These are phyloP conservation scores for Curvularia verruculosa DNA, from an alignment of 2,329 filamentous ascomycete genomes.

Conservation along the genomic window DNA sequence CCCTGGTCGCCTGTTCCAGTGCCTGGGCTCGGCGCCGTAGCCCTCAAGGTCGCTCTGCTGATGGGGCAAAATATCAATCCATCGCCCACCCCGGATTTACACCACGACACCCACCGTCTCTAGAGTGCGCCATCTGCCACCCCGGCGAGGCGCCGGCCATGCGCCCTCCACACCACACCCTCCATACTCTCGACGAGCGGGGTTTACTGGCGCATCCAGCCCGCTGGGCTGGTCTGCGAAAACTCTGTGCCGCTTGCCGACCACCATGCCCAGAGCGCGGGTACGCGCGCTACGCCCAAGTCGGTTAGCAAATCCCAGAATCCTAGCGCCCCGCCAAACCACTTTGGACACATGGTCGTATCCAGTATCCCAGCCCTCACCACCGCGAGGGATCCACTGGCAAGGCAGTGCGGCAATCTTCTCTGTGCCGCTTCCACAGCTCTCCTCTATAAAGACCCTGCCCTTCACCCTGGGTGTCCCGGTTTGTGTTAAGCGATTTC, in stretches of 20 bases:
- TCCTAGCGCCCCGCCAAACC: constrained; percentile 24
- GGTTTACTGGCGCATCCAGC: constrained; percentile 22
- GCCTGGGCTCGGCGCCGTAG: constrained; percentile 19
- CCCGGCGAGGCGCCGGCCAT: background rate
- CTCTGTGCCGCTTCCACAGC: constrained; percentile 28
- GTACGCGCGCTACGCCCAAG: constrained; percentile 18
- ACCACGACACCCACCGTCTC: constrained; percentile 9
- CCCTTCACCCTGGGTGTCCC: constrained; percentile 14
- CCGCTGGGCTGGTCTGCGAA: constrained; percentile 25
- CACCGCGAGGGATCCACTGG: constrained; percentile 30
- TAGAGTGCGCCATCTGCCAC: background rate
- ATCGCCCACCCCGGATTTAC: constrained; percentile 20
- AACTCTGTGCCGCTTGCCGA: constrained; percentile 39
- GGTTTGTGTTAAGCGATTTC: constrained; percentile 22
- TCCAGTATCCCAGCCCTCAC: constrained; percentile 30
- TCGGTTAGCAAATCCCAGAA: constrained; percentile 24
- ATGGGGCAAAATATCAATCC: constrained; percentile 20
- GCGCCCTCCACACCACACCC: background rate
- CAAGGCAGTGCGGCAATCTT: constrained; percentile 20
- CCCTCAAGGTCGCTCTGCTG: constrained; percentile 10
- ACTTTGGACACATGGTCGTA: constrained; percentile 20
- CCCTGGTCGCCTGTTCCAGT: constrained; percentile 17
- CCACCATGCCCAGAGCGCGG: constrained; percentile 34
- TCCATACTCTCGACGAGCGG: constrained; percentile 27
- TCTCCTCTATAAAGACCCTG: constrained; percentile 36